Evolutionary conservation across 306 rosid species (phyloP).

Genomic region (Cicer yamashitae): DNA sequence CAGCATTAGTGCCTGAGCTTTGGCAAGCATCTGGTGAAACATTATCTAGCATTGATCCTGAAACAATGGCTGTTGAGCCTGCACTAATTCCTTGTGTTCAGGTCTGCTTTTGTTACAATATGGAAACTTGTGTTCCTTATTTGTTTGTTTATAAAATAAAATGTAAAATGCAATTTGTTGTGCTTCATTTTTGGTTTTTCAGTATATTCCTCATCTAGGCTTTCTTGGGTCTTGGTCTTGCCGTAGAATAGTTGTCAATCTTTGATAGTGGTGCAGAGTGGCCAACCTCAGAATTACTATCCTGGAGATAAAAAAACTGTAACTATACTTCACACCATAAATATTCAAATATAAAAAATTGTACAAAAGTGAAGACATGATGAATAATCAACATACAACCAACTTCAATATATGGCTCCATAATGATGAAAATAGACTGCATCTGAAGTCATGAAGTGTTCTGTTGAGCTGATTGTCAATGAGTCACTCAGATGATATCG

Average conservation of each 20-base stretch:
- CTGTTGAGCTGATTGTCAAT: background rate
- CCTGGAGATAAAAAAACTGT: background rate
- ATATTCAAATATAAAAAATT: background rate
- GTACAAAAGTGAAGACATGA: background rate
- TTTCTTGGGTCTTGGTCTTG: constrained; percentile 32
- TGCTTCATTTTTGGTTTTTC: constrained; percentile 11
- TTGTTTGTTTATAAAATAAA: constrained; percentile 13
- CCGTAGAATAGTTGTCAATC: constrained; percentile 14
- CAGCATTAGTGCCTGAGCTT: constrained; percentile 86
- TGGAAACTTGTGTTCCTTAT: constrained; percentile 22
- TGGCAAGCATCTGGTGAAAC: constrained; percentile 84
- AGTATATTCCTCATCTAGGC: background rate
- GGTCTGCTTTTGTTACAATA: constrained; percentile 55
- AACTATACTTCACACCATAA: background rate
- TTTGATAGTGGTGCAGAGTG: background rate
- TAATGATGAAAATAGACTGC: background rate
- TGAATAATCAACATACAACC: background rate
- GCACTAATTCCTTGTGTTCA: constrained; percentile 79
- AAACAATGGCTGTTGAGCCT: constrained; percentile 94
- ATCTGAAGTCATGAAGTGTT: background rate
- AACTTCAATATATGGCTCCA: background rate
- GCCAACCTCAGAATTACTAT: background rate
- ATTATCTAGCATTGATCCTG: constrained; percentile 82
- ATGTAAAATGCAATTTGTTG: constrained; percentile 2
- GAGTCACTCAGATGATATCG: constrained; percentile 3